Base-by-base conservation (phyloP, 495 filamentous ascomycete species). In the Podospora comata region DNA sequence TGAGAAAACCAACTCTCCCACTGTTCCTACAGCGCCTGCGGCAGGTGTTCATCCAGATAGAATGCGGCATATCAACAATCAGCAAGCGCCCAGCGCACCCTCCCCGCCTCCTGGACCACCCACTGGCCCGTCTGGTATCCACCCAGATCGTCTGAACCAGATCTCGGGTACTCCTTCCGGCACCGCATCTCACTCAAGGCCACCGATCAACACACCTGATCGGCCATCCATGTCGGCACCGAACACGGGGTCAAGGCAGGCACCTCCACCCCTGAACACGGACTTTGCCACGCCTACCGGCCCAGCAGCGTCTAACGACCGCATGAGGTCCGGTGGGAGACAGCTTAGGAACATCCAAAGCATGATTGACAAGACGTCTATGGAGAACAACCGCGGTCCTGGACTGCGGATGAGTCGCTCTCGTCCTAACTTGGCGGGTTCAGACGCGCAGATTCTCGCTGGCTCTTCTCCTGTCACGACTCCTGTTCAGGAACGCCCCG, bases 261-360 rank as follows among this genome's bases (percentile, higher is more conserved):
- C 70, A 16, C 75, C 76, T 2, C 67, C 74, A 54, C 67, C 71
- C 19, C 34, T 68, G 68, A 67, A 76, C 66, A 64, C 67, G 68
- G 75, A 82, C 64, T 71, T 82, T 63, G 59, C 76, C 28, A 76
- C 80, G 2, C 84, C 84, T 6, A 86, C 83, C 2, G 84, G 84
- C 3, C 84, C 84, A 20, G 74, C 83, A 7, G 72, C 72, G 30
- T 76, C 76, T 26, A 76, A 75, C 28, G 84, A 86, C 54, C 78
- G 84, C 48, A 76, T 80, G 59, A 75, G 80, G 26, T 72, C 78
- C n/a, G 76, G 82, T 5, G 72, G 74, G 66, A 71, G 85, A 64
- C 82, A 85, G 66, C 71, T 87, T 16, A 76, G 79, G 1, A 81
- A 82, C 28, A 86, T 87, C 19, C 84, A 86, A 65, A 84, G 72